Base-by-base conservation (phyloP, 495 filamentous ascomycete species). In the Aspergillus kassunensis region DNA sequence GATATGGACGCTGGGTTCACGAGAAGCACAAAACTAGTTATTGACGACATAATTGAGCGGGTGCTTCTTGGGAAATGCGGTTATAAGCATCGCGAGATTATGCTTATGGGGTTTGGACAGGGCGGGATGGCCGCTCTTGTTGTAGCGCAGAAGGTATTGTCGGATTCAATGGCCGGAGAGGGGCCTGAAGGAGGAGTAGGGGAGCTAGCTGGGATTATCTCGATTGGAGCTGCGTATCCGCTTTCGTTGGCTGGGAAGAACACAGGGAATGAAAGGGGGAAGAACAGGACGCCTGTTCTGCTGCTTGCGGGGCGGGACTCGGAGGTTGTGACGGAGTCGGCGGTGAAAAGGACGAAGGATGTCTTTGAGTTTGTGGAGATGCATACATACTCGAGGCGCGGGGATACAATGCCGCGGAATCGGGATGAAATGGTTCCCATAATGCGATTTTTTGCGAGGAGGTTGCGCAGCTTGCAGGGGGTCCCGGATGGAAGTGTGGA, bases 391-490 rank as follows among this genome's bases (percentile, higher is more conserved):
- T 73, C 69, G 52, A 81, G 83, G 65, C 60, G 59, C 11, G 88
- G 86, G 9, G 93, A 97, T 73, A 79, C 79, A 8, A 96, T 97
- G 93, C 88, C 91, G 19, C 68, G 71, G 52, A 89, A 74, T 65
- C 72, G 85, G 45, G 90, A 96, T 18, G 92, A 98, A 77, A 90
- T 93, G 82, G 54, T 89, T 54, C 92, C 93, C 2, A 80, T 97
- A 41, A 97, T 98, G 92, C 78, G 83, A 61, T 98, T 97, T 69
- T 88, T 97, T 63, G 89, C 86, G 0, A 77, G 88, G 48, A 77
- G 88, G 57, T 66, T 98, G 63, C 72, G 74, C 65, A 91, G 80
- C 71, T 75, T 76, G 43, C 67, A 72, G 55, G 83, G 82, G 20
- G 77, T 86, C 37, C 84, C 81, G 4, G 72, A 76, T 55, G 83